These are phyloP conservation scores for Citrus hindsii DNA, from an alignment of 345 rosid genomes.

Conservation along the genomic window DNA sequence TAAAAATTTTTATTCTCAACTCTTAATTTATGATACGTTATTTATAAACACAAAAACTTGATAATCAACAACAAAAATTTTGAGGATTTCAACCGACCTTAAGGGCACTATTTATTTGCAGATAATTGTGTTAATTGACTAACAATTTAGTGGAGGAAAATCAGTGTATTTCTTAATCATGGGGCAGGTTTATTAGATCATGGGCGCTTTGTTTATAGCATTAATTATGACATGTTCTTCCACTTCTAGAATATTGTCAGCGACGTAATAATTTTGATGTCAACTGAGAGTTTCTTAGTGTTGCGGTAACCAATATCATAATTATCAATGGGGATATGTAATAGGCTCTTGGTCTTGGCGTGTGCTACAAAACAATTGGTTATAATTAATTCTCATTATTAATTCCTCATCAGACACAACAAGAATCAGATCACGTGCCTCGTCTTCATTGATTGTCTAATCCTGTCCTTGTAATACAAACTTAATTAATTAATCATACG, in stretches of 20 bases:
- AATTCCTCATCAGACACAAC: not conserved
- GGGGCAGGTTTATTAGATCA: too few species aligned
- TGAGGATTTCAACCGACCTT: too few species aligned
- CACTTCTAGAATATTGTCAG: not conserved
- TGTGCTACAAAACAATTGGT: not conserved
- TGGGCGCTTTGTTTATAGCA: too few species aligned
- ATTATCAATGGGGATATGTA: not conserved
- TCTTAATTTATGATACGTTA: too few species aligned
- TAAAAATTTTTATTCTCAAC: too few species aligned
- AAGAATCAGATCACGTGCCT: not conserved
- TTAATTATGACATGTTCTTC: not conserved
- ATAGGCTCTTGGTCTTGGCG: not conserved
- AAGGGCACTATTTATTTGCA: too few species aligned
- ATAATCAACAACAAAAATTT: too few species aligned
- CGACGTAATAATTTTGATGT: not conserved
- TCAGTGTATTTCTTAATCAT: not conserved
- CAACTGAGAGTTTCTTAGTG: not conserved
- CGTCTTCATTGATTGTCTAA: not conserved
- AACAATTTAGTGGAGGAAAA: not conserved
- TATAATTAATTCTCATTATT: not conserved
- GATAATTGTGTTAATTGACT: too few species aligned
- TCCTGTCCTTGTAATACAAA: too few species aligned
- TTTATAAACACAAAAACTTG: too few species aligned
- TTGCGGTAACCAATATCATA: not conserved
- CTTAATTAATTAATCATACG: not conserved